Percentiles rank a stretch among this genome's conserved stretches.
phyloP scores from a whole-genome alignment of 2,329 filamentous ascomycete species.

The Aspergillus flavus region DNA sequence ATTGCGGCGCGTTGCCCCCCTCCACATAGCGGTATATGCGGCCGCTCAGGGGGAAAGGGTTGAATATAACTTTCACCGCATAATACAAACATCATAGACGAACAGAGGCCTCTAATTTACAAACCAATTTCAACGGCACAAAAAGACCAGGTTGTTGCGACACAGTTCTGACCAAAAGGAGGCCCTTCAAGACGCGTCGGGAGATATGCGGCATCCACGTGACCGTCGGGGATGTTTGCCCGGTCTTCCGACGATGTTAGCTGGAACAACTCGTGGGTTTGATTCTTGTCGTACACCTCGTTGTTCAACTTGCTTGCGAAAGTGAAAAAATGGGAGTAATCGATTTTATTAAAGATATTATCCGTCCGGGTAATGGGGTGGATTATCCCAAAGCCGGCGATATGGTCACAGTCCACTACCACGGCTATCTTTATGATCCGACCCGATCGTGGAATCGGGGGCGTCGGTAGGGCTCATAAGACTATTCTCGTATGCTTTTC shows the following conservation, averaged over 20 bases:
- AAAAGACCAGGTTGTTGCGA: too few species aligned
- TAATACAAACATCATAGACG: too few species aligned
- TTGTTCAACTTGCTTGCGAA: neutral
- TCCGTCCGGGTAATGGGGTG: conserved; percentile 23
- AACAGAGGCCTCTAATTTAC: too few species aligned
- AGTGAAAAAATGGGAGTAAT: conserved; percentile 17
- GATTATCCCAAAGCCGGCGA: conserved; percentile 22
- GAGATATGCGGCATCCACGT: neutral
- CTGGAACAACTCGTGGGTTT: neutral
- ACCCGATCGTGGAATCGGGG: conserved; percentile 22
- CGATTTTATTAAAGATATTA: conserved; percentile 25
- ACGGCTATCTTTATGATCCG: conserved; percentile 25
- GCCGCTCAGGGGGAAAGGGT: too few species aligned
- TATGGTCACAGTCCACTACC: conserved; percentile 24
- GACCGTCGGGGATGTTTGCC: neutral
- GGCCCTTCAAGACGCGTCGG: too few species aligned
- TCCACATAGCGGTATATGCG: too few species aligned
- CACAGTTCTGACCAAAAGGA: too few species aligned
- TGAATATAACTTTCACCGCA: too few species aligned
- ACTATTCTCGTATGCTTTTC: neutral
- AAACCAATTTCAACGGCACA: too few species aligned
- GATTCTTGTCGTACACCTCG: neutral
- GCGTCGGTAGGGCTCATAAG: conserved; percentile 13
- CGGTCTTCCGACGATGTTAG: neutral
- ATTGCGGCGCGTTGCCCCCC: too few species aligned